Conservation (phyloP, 495 filamentous ascomycete species). For the Penicillium arizonense region DNA sequence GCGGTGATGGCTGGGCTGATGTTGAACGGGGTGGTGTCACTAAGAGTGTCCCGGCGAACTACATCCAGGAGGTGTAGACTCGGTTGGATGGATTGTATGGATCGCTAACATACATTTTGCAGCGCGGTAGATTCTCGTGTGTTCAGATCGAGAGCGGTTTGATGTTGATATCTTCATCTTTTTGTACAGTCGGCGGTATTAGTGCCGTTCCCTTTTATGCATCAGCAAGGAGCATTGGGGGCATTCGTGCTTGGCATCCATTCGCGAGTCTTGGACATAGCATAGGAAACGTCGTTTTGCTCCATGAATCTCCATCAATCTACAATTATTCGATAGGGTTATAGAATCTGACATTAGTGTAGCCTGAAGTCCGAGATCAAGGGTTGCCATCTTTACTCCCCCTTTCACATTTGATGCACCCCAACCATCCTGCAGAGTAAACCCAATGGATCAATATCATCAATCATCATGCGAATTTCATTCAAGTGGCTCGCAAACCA, state of each 20-base stretch:
- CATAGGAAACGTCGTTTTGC: slow-evolving; percentile 2
- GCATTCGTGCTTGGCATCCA: slow-evolving; percentile 8
- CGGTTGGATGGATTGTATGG: slow-evolving; percentile 6
- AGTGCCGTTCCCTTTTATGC: slow-evolving; percentile 15
- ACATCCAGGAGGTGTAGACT: slow-evolving; percentile 69
- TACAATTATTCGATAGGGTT: neutral
- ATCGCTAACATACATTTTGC: slow-evolving; percentile 2
- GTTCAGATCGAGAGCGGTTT: slow-evolving; percentile 3
- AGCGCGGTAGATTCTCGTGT: no score
- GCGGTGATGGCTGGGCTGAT: slow-evolving; percentile 94
- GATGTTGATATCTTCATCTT: slow-evolving; percentile 1
- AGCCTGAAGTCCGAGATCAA: neutral
- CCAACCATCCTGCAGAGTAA: neutral
- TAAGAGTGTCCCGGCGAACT: slow-evolving; percentile 93
- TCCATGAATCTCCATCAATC: neutral
- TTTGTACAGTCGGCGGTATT: slow-evolving; percentile 9
- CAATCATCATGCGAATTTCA: slow-evolving; percentile 11
- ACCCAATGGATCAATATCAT: neutral
- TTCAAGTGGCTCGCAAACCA: neutral
- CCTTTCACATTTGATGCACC: neutral
- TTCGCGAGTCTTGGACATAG: slow-evolving; percentile 6
- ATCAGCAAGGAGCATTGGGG: slow-evolving; percentile 22
- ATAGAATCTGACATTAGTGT: no score
- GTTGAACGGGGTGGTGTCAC: slow-evolving; percentile 87
- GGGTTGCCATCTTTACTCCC: no score